These are phyloP conservation scores for Hamamelis virginiana DNA, from an alignment of 164 flowering plant species.

Conservation along the genomic window DNA sequence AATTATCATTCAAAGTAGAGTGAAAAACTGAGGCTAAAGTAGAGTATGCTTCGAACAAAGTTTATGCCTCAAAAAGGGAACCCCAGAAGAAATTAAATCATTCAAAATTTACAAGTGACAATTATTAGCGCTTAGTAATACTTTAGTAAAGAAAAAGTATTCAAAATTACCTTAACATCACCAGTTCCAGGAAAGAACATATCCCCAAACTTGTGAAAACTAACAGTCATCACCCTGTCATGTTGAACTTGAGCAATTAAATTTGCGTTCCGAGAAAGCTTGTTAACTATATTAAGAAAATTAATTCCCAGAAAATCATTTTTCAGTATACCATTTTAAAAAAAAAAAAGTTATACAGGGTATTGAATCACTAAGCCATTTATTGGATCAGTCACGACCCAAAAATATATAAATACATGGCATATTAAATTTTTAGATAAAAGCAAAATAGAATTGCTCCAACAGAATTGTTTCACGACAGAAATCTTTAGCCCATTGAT, in stretches of 20 bases:
- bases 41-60: not conserved
- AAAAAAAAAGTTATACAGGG: not conserved
- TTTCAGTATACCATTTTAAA: not conserved
- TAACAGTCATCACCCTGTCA: constrained; percentile 98
- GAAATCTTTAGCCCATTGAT: too few species aligned
- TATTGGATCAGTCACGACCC: too few species aligned
- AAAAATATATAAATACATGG: too few species aligned
- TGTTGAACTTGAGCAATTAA: constrained; percentile 8
- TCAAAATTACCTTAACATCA: constrained; percentile 76
- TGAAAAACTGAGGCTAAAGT: not conserved
- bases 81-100: not conserved
- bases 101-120: constrained; percentile 4
- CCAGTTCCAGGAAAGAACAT: constrained; percentile 98
- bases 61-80: not conserved
- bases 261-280: too few species aligned
- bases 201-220: constrained; percentile 96
- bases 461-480: too few species aligned
- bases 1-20: not conserved
- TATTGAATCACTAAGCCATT: too few species aligned
- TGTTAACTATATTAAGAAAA: too few species aligned
- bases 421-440: too few species aligned
- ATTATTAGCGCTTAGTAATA: too few species aligned
- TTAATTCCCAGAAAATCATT: not conserved
- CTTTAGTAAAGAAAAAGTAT: too few species aligned
- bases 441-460: too few species aligned